Evolutionary conservation across 768 basidiomycete species (phyloP), one percentile per base, ranked within the genome.

Genomic region (Steccherinum ochraceum): DNA sequence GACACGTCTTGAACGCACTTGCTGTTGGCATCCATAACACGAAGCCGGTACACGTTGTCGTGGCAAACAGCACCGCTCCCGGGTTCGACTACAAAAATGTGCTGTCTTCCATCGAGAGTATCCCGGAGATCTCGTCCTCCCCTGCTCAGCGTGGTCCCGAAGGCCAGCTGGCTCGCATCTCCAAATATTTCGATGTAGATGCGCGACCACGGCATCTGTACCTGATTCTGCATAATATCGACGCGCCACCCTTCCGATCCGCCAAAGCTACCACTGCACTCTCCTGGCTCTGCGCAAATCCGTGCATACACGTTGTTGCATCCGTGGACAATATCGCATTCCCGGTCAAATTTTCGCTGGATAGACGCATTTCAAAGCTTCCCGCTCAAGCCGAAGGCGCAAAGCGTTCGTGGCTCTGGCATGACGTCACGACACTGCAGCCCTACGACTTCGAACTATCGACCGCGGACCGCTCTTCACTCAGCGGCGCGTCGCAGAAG

Each of bases 261-360:
- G 59, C 76, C 18, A 84, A 84, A 57, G 72, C 83, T 18, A 80
- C 82, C 60, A 73, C 86, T 1, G 73, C 78, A 39, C 76, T 98
- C 30, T 79, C 84, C 0, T 72, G 87, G 16, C 78, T 97, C 41
- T 87, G 87, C 0, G 76, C 82, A 19, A 81, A 78, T 46, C 82
- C 85, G 4, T 74, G 78, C 55, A 85, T 97, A 54, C 93, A 93
- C 66, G 64, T 98, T 56, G 72, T 83, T 45, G 87, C 88, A 0
- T 91, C 93, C 13, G 73, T 93, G 50, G 95, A 98, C 69, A 91
- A 93, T 69, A 70, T 93, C 59, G 84, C 87, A 57, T 78, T 91
- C 0, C 80, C 93, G 0, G 74, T 90, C 19, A 74, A 95, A n/a
- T 96, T 89, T 81, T 80, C 85, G 4, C 74, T 86, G 7, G 78